Evolutionary conservation across 148 eudicot genomes (phyloP).

Genomic region (Rhododendron ovatum): DNA sequence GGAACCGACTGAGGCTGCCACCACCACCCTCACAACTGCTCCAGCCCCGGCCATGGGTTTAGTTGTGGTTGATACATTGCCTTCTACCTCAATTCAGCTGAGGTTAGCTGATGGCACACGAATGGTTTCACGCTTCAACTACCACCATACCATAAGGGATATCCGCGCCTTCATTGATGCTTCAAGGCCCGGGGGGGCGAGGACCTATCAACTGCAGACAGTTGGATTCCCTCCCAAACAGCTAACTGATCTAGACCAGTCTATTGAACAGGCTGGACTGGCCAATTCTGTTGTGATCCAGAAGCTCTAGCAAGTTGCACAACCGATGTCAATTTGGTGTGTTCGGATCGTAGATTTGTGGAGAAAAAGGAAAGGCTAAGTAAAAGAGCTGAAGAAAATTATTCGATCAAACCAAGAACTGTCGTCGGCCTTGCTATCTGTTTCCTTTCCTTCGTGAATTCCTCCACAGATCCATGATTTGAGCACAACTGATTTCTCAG

Average conservation of each 20-base stretch:
- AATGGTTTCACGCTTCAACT: slow-evolving; percentile 69
- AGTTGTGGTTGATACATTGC: slow-evolving; percentile 49
- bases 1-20: slow-evolving; percentile 19
- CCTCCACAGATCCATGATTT: background rate
- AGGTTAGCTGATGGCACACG: slow-evolving; percentile 84
- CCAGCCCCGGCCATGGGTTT: slow-evolving; percentile 55
- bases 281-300: slow-evolving; percentile 83
- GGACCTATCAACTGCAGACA: slow-evolving; percentile 57
- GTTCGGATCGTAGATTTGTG: background rate
- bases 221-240: slow-evolving; percentile 87
- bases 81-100: slow-evolving; percentile 74
- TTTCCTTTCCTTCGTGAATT: background rate
- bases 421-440: background rate
- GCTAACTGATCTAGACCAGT: slow-evolving; percentile 59
- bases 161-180: slow-evolving; percentile 73
- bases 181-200: slow-evolving; percentile 54
- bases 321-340: background rate
- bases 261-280: slow-evolving; percentile 76
- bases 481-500: background rate
- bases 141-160: slow-evolving; percentile 58
- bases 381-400: background rate
- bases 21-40: slow-evolving; percentile 27
- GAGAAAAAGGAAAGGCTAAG: background rate
- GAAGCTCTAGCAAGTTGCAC: slow-evolving; percentile 35
- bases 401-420: background rate